These are phyloP conservation scores for Ceratobasidium sp. DNA, from an alignment of 1,284 basidiomycete species.

Conservation along the genomic window DNA sequence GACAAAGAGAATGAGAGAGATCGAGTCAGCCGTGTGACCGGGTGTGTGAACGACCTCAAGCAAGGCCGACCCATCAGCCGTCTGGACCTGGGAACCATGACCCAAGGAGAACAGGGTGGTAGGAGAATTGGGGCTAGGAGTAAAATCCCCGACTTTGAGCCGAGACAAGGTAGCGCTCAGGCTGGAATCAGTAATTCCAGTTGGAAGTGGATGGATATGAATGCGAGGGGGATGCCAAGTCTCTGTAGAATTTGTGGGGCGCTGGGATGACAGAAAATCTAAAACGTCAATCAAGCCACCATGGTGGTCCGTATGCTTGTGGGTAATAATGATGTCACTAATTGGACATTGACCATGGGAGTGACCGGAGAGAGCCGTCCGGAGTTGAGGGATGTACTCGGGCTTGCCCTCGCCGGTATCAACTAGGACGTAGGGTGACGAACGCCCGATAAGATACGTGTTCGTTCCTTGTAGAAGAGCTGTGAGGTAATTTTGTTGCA, in stretches of 20 bases:
- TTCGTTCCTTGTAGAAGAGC: slow-evolving; percentile 74
- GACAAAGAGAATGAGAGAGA: slow-evolving; percentile 67
- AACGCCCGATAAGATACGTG: slow-evolving; percentile 81
- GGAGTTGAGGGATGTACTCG: slow-evolving; percentile 70
- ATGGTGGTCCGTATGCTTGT: slow-evolving; percentile 88
- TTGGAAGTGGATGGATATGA: slow-evolving; percentile 66
- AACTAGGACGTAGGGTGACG: slow-evolving; percentile 76
- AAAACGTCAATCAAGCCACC: slow-evolving; percentile 57
- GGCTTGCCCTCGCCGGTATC: slow-evolving; percentile 86
- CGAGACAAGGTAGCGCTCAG: slow-evolving; percentile 8
- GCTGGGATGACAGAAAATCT: background rate
- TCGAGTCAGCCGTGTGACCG: slow-evolving; percentile 88
- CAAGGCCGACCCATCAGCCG: slow-evolving; percentile 44
- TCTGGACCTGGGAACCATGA: slow-evolving; percentile 45
- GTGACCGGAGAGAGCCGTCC: slow-evolving; percentile 58
- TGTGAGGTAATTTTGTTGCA: background rate
- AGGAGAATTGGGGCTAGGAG: background rate
- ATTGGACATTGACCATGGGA: slow-evolving; percentile 53
- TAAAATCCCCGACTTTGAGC: slow-evolving; percentile 11
- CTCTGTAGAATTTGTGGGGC: slow-evolving; percentile 11
- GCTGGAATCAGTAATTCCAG: slow-evolving; percentile 11
- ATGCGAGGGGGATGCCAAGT: slow-evolving; percentile 68
- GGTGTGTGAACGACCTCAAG: slow-evolving; percentile 81
- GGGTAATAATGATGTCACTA: slow-evolving; percentile 87
- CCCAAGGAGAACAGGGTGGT: slow-evolving; percentile 27